Conservation (phyloP, 495 filamentous ascomycete genomes). For the Arthonia radiata region DNA sequence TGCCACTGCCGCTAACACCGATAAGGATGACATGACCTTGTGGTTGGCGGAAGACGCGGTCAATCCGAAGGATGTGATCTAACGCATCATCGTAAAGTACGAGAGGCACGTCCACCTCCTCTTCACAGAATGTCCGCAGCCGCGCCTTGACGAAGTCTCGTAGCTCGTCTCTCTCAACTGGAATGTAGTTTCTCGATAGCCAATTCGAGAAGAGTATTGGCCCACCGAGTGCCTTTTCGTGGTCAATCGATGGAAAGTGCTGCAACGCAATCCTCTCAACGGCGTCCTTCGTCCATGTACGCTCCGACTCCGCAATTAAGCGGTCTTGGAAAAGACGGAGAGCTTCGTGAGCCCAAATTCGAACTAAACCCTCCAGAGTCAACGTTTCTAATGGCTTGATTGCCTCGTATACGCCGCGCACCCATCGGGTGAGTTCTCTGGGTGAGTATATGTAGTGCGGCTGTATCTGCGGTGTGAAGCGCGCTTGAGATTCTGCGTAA, state of each 20-base stretch:
- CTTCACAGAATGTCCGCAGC: conserved; percentile 94
- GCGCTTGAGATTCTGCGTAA: conserved; percentile 76
- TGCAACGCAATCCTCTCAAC: conserved; percentile 67
- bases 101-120: conserved; percentile 94
- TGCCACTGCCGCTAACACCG: conserved; percentile 91
- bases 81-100: conserved; percentile 96
- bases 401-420: conserved; percentile 87
- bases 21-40: conserved; percentile 97
- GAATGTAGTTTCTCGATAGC: conserved; percentile 97
- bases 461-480: conserved; percentile 87
- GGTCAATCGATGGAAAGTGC: conserved; percentile 79
- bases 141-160: conserved; percentile 94
- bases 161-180: conserved; percentile 79
- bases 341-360: conserved; percentile 96
- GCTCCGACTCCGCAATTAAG: conserved; percentile 78
- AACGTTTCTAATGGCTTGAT: conserved; percentile 77
- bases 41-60: conserved; percentile 93
- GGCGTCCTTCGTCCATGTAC: conserved; percentile 77
- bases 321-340: conserved; percentile 90
- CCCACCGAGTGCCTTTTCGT: conserved; percentile 64
- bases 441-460: conserved; percentile 98
- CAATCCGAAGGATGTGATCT: conserved; percentile 92
- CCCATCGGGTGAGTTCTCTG: conserved; percentile 92
- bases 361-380: conserved; percentile 70
- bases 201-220: conserved; percentile 97